These are phyloP conservation scores for Psidium guajava DNA, from an alignment of 345 rosid species.

Conservation along the genomic window DNA sequence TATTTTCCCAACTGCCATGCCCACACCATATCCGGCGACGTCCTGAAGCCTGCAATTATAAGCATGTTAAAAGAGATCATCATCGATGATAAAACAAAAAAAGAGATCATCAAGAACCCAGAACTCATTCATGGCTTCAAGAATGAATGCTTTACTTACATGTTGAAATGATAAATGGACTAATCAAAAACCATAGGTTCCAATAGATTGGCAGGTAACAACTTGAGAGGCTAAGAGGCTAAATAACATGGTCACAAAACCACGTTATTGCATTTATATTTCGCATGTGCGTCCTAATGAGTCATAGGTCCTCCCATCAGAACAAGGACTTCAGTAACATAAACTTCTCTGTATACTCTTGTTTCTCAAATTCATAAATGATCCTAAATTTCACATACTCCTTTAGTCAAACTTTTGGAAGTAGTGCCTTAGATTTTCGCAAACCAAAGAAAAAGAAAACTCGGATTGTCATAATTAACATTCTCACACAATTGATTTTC, in stretches of 20 bases:
- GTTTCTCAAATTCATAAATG: background rate
- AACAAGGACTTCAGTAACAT: background rate
- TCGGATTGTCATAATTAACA: background rate
- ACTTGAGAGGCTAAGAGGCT: background rate
- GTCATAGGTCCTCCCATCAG: background rate
- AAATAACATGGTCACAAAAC: background rate
- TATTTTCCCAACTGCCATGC: slow-evolving; percentile 46
- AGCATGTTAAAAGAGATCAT: background rate
- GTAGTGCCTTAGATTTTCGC: background rate
- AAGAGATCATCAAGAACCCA: background rate
- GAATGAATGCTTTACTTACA: background rate
- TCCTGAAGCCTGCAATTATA: slow-evolving; percentile 67
- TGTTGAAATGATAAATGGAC: background rate
- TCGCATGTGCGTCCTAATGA: background rate
- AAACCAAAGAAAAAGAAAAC: background rate
- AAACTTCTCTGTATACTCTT: background rate
- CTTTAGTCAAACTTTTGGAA: background rate
- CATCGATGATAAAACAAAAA: background rate
- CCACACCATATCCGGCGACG: slow-evolving; percentile 83
- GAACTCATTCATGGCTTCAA: background rate
- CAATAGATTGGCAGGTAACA: background rate
- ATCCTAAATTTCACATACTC: background rate
- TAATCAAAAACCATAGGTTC: background rate
- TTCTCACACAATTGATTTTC: background rate
- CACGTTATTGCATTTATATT: background rate